A percentile compares a stretch with the other conserved stretches of the same genome.
These are phyloP conservation scores for Neltuma alba DNA, from an alignment of 306 rosid species.

Conservation along the genomic window DNA sequence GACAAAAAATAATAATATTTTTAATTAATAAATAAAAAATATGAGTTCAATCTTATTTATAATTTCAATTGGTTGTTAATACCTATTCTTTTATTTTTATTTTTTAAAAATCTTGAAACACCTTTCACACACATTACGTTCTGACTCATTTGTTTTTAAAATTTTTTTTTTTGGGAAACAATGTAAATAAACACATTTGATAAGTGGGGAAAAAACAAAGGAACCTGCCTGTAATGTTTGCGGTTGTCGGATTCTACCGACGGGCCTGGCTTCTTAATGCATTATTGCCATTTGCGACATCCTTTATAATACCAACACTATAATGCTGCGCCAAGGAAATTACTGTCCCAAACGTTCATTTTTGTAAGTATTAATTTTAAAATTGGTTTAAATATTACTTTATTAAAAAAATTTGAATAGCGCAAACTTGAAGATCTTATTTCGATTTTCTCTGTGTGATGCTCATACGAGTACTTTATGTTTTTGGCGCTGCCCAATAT, in stretches of 20 bases:
- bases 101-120: too few relatives aligned
- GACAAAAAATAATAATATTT: too few relatives aligned
- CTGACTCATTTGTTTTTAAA: not conserved
- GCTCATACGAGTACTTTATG: not conserved
- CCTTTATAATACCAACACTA: not conserved
- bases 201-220: not conserved
- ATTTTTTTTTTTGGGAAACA: not conserved
- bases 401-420: not conserved
- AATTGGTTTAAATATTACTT: not conserved
- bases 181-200: not conserved
- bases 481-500: not conserved
- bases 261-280: not conserved
- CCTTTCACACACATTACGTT: not conserved
- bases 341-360: too few relatives aligned
- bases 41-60: too few relatives aligned
- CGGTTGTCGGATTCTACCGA: conserved; percentile 25
- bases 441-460: not conserved
- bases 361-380: not conserved
- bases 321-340: not conserved
- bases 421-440: not conserved
- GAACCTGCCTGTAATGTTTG: not conserved
- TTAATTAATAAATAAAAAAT: too few relatives aligned
- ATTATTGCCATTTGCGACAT: not conserved
- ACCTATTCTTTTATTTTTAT: too few relatives aligned
- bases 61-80: too few relatives aligned